A percentile compares a stretch with the other conserved stretches of the same genome.
These are phyloP conservation scores for Phytophthora fragariae DNA, from an alignment of 352 stramenopile genomes.

Conservation along the genomic window DNA sequence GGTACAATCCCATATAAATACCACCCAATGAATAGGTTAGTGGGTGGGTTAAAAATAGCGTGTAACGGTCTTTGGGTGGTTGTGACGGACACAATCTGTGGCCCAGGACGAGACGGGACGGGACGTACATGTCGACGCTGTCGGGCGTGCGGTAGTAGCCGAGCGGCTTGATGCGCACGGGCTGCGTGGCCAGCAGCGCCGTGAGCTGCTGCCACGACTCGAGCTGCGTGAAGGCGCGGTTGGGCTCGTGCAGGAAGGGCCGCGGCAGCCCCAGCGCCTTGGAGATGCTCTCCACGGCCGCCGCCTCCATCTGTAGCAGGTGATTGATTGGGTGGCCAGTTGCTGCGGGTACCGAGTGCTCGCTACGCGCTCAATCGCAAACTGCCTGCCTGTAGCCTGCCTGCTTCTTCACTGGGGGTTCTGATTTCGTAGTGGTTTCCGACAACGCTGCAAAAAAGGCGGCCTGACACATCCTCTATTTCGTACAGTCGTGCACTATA, in stretches of 20 bases:
- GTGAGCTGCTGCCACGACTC: slow-evolving; percentile 74
- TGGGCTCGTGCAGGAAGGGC: slow-evolving; percentile 70
- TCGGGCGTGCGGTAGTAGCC: slow-evolving; percentile 86
- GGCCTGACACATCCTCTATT: no score
- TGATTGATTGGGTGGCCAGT: no score
- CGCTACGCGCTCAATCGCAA: slow-evolving; percentile 6
- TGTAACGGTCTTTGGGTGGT: no score
- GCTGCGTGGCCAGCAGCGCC: slow-evolving; percentile 51
- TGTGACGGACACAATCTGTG: neutral
- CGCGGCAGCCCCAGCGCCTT: slow-evolving; percentile 64
- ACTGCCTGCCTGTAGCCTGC: slow-evolving; percentile 1
- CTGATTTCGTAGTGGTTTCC: slow-evolving; percentile 28
- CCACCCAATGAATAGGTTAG: no score
- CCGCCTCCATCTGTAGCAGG: slow-evolving; percentile 37
- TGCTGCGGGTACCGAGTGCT: neutral
- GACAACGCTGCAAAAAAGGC: slow-evolving; percentile 10
- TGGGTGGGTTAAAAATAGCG: no score
- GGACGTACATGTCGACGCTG: slow-evolving; percentile 79
- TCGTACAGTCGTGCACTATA: no score
- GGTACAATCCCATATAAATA: neutral
- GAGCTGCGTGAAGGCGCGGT: slow-evolving; percentile 65
- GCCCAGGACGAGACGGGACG: no score
- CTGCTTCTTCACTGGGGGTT: slow-evolving; percentile 13
- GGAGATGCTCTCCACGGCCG: slow-evolving; percentile 60
- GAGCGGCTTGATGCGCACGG: slow-evolving; percentile 64